These are phyloP conservation scores for Myxozyma geophila DNA, from an alignment of 805 yeast species.

Conservation along the genomic window DNA sequence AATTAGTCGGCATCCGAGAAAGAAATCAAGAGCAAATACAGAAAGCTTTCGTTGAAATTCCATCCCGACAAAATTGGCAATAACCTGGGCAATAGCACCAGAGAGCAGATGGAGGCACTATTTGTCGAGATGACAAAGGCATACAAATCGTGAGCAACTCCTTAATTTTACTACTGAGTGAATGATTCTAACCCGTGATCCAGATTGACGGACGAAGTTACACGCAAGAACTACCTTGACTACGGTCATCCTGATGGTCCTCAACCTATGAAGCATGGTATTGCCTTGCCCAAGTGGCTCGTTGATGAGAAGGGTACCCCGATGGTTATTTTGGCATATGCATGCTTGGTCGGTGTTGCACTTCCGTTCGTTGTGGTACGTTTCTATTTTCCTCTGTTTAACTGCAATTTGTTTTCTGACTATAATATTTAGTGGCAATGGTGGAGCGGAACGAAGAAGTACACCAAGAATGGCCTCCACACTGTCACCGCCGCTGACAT, in stretches of 20 bases:
- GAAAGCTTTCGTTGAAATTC: constrained; percentile 81
- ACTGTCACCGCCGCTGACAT: constrained; percentile 81
- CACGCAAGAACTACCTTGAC: constrained; percentile 76
- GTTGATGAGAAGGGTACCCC: constrained; percentile 81
- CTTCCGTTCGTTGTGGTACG: constrained; percentile 74
- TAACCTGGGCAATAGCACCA: constrained; percentile 57
- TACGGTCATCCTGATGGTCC: constrained; percentile 99
- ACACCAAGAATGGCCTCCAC: constrained; percentile 82
- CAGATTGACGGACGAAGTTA: constrained; percentile 78
- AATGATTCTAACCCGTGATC: background rate
- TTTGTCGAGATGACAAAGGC: constrained; percentile 88
- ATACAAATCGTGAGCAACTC: constrained; percentile 65
- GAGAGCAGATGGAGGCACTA: constrained; percentile 70
- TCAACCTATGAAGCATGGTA: constrained; percentile 85
- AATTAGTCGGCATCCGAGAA: constrained; percentile 63
- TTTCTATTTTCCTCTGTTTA: background rate
- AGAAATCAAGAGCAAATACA: constrained; percentile 78
- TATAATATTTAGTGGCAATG: constrained; percentile 54
- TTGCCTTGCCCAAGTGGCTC: constrained; percentile 89
- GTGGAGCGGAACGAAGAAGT: constrained; percentile 85
- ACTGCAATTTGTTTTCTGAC: background rate
- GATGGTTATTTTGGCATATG: constrained; percentile 66
- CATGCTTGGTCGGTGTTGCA: constrained; percentile 71
- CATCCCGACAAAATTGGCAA: constrained; percentile 89
- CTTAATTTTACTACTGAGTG: background rate